phyloP scores from a whole-genome alignment of 2,329 filamentous ascomycete species.

The Colletotrichum orbiculare region DNA sequence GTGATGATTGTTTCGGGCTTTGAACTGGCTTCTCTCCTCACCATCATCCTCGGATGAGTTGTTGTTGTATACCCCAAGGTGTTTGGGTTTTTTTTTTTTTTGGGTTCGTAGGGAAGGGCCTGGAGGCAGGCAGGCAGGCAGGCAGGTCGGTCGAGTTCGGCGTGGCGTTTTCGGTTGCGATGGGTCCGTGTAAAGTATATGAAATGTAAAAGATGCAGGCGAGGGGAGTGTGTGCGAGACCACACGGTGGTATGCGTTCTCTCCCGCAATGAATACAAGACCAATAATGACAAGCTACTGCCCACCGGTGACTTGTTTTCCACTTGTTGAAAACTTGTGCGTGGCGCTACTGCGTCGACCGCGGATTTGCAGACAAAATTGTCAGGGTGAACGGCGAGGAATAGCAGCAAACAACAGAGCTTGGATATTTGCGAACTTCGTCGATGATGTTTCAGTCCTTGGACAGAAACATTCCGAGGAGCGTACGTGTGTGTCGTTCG shows the following conservation, averaged over 20 bases:
- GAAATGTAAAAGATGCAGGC: constrained; percentile 16
- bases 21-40: constrained; percentile 19
- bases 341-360: background rate
- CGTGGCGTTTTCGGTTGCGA: constrained; percentile 32
- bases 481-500: background rate
- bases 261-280: constrained; percentile 28
- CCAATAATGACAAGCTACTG: constrained; percentile 11
- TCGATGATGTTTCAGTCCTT: too few relatives aligned
- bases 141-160: constrained; percentile 31
- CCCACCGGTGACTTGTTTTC: too few relatives aligned
- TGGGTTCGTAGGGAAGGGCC: constrained; percentile 27
- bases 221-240: constrained; percentile 15
- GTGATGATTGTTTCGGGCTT: constrained; percentile 8
- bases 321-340: too few relatives aligned
- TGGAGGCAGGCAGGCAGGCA: constrained; percentile 26
- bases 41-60: constrained; percentile 27
- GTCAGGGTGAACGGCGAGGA: background rate
- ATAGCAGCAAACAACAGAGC: too few relatives aligned
- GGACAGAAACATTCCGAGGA: background rate
- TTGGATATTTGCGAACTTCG: too few relatives aligned
- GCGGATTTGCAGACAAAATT: background rate
- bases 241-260: constrained; percentile 15
- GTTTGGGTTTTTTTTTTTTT: constrained; percentile 27
- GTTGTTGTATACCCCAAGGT: constrained; percentile 36
- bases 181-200: constrained; percentile 34